phyloP scores from a whole-genome alignment of 768 basidiomycete genomes.

The Brasilioporus rufonigricans region DNA sequence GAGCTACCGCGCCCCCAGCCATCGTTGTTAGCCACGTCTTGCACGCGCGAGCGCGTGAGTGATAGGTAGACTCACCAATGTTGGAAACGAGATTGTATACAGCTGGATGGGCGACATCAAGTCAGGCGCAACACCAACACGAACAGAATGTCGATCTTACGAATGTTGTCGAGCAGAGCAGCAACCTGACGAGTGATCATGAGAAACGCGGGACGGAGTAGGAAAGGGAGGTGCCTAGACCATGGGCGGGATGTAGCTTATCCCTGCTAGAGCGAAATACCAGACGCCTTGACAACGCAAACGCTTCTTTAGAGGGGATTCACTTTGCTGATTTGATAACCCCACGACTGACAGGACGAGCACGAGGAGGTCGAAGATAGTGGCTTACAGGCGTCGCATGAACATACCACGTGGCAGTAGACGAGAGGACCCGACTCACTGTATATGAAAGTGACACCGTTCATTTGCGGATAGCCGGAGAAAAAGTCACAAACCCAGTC shows the following conservation, averaged over 20 bases:
- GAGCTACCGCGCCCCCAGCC: not conserved
- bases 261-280: slow-evolving; percentile 12
- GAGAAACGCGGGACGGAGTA: not conserved
- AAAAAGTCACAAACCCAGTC: not conserved
- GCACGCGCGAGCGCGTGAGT: not conserved
- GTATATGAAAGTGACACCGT: slow-evolving; percentile 5
- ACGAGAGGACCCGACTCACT: slow-evolving; percentile 7
- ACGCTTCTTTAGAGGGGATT: slow-evolving; percentile 15
- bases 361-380: slow-evolving; percentile 18
- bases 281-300: slow-evolving; percentile 17
- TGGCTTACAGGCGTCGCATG: slow-evolving; percentile 6
- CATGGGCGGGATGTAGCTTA: slow-evolving; percentile 14
- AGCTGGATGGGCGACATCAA: slow-evolving; percentile 3
- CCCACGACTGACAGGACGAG: slow-evolving; percentile 16
- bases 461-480: not conserved
- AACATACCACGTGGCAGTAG: not conserved
- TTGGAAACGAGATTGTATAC: not conserved
- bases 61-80: not conserved
- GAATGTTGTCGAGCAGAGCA: not conserved
- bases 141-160: slow-evolving; percentile 5
- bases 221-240: not conserved
- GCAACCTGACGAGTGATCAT: slow-evolving; percentile 2
- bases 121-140: not conserved
- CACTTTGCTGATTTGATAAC: slow-evolving; percentile 6
- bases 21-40: not conserved